Base-by-base conservation (phyloP, 2,329 filamentous ascomycete species). In the Aureobasidium vineae region DNA sequence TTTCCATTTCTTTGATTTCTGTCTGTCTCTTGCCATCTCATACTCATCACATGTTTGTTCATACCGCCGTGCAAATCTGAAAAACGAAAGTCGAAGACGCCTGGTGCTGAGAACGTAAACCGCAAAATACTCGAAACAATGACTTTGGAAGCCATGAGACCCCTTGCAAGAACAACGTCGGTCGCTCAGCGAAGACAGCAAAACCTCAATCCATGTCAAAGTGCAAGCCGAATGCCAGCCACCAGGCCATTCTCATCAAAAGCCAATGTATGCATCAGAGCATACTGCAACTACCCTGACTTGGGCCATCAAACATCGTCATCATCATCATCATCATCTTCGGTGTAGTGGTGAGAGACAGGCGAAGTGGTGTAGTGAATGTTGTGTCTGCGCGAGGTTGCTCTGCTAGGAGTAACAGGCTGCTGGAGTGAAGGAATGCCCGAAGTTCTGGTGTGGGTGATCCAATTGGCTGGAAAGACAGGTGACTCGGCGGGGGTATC, bases 341-440 rank as follows among this genome's bases (percentile, higher is more conserved):
- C 38, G 11, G 23, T 41, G 38, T 31, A 31, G 1, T 6, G 38
- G 21, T 23, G 16, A 26, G 26, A 26, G 23, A 7, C 4, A 15
- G 54, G 54, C 16, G 38, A 43, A 36, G 21, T 56, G 54, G 54
- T 59, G 54, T 59, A 59, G 38, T 59, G 7, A 23, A 26, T 21
- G 7, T 26, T 56, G 50, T 36, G 3, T 36, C 28, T 53, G 31
- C 31, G 31, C 50, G 10, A 36, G 50, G 28, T 33, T 53, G 28
- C 36, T 36, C 50, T 53, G 16, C 19, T n/a, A 5, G 49, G 8
- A 21, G 28, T 21, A 31, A 26, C 26, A 21, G 33, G 21, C n/a
- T 38, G 53, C 53, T 26, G 53, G 13, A 19, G 36, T 7, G 52
- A 19, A 13, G 36, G 13, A 8, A 56, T 23, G 13, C 2, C 7